Evolutionary conservation across 805 yeast species (phyloP).

Genomic region (Hemisphaericaspora nanyangensis): DNA sequence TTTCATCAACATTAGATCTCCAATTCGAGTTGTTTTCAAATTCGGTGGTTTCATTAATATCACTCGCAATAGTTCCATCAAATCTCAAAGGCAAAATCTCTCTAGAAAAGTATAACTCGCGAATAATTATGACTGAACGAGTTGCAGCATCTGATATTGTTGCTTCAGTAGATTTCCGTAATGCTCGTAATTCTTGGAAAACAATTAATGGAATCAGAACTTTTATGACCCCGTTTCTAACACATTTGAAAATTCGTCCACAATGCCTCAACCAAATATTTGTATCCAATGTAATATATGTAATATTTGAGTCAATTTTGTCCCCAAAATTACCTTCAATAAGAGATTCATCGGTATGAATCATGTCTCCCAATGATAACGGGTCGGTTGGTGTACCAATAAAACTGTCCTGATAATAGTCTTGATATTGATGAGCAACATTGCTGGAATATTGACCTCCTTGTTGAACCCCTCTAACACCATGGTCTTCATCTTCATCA

Average conservation of each 20-base stretch:
- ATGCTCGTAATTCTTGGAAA: constrained; percentile 70
- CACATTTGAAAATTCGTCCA: constrained; percentile 69
- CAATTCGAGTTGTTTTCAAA: constrained; percentile 70
- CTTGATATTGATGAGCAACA: constrained; percentile 1
- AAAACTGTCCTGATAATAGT: constrained; percentile 7
- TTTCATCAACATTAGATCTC: constrained; percentile 70
- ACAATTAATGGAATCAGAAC: constrained; percentile 69
- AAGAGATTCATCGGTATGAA: constrained; percentile 1
- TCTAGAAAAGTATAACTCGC: constrained; percentile 59
- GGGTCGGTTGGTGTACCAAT: constrained; percentile 9
- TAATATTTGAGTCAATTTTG: constrained; percentile 52
- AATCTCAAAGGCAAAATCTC: constrained; percentile 59
- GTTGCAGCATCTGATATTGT: constrained; percentile 78
- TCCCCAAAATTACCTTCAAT: constrained; percentile 52
- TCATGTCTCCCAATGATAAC: constrained; percentile 7
- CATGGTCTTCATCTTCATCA: constrained; percentile 22
- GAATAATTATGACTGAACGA: constrained; percentile 67
- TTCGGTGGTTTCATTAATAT: constrained; percentile 68
- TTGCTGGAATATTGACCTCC: constrained; percentile 1
- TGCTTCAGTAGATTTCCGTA: constrained; percentile 67
- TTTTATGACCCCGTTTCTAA: constrained; percentile 54
- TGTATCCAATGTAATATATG: constrained; percentile 67
- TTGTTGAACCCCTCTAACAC: constrained; percentile 1
- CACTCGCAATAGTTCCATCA: constrained; percentile 65
- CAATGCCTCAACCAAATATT: constrained; percentile 80